Percentiles rank a stretch among this genome's conserved stretches.
These are phyloP conservation scores for Batkoa obscura DNA, from an alignment of 371 early-diverging fungal genomes.

Conservation along the genomic window DNA sequence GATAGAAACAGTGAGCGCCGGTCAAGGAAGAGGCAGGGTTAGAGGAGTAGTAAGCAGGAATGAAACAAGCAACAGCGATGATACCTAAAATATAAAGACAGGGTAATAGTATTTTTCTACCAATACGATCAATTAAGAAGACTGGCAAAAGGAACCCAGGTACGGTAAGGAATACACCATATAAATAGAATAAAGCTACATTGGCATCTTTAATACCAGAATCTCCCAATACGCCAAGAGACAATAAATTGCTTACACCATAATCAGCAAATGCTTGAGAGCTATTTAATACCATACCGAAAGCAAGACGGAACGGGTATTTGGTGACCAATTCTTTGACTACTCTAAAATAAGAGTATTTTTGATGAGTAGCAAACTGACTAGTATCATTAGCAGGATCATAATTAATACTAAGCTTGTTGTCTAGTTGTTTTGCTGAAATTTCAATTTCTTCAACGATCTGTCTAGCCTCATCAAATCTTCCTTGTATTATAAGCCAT, in stretches of 20 bases:
- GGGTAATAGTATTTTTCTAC: conserved; percentile 7
- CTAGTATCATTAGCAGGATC: too few species aligned
- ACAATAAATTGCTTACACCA: conserved; percentile 7
- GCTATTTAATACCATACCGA: conserved; percentile 6
- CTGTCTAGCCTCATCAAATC: conserved; percentile 5
- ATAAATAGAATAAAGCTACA: conserved; percentile 6
- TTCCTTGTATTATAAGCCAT: conserved; percentile 5
- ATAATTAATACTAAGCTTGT: background rate
- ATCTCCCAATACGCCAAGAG: conserved; percentile 1
- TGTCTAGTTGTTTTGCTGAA: conserved; percentile 1
- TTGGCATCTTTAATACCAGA: conserved; percentile 1
- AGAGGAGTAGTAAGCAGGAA: conserved; percentile 6
- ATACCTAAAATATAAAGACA: conserved; percentile 7
- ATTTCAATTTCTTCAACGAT: conserved; percentile 5
- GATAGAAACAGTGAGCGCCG: conserved; percentile 7
- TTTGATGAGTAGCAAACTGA: background rate
- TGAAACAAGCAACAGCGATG: conserved; percentile 5
- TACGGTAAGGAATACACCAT: conserved; percentile 4
- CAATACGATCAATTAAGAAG: conserved; percentile 4
- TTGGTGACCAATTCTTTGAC: background rate
- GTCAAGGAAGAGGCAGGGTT: background rate
- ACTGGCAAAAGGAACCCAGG: conserved; percentile 1
- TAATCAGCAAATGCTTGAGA: conserved; percentile 10
- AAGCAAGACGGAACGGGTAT: conserved; percentile 8
- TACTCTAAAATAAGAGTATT: background rate